A percentile compares a stretch with the other conserved stretches of the same genome.
Conservation (phyloP, 2,329 filamentous ascomycete species). For the Neoascochyta sp. region DNA sequence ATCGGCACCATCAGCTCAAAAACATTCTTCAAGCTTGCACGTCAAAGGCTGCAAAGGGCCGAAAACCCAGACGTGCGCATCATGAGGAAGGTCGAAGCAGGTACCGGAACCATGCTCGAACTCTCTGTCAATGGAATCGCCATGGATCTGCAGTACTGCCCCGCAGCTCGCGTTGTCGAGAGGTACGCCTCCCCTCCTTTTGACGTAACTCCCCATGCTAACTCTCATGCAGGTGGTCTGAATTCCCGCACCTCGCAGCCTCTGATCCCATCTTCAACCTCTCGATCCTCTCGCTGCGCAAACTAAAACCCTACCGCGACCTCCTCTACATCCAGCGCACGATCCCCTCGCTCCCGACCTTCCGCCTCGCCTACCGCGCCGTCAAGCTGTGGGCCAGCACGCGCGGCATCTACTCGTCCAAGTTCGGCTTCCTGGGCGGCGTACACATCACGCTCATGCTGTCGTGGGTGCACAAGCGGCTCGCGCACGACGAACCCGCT, state of each 20-base stretch:
- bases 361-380: slow-evolving; percentile 56
- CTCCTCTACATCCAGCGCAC: slow-evolving; percentile 58
- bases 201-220: slow-evolving; percentile 1
- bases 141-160: slow-evolving; percentile 65
- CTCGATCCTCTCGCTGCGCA: slow-evolving; percentile 54
- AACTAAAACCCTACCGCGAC: slow-evolving; percentile 63
- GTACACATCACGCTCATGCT: slow-evolving; percentile 63
- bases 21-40: slow-evolving; percentile 59
- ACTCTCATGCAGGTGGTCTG: slow-evolving; percentile 33
- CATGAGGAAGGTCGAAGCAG: slow-evolving; percentile 56
- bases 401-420: slow-evolving; percentile 61
- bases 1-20: slow-evolving; percentile 59
- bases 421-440: slow-evolving; percentile 63
- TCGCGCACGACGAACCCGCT: slow-evolving; percentile 14
- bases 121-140: slow-evolving; percentile 56
- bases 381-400: slow-evolving; percentile 61
- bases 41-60: slow-evolving; percentile 53
- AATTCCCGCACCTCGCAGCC: slow-evolving; percentile 43
- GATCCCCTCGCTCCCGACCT: slow-evolving; percentile 57
- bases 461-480: slow-evolving; percentile 55
- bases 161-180: slow-evolving; percentile 54
- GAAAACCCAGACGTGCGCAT: slow-evolving; percentile 46
- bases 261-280: slow-evolving; percentile 55
- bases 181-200: slow-evolving; percentile 29
- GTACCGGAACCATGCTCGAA: slow-evolving; percentile 62